phyloP scores from a whole-genome alignment of 371 early-diverging fungal genomes.

The Phascolomyces articulosus region DNA sequence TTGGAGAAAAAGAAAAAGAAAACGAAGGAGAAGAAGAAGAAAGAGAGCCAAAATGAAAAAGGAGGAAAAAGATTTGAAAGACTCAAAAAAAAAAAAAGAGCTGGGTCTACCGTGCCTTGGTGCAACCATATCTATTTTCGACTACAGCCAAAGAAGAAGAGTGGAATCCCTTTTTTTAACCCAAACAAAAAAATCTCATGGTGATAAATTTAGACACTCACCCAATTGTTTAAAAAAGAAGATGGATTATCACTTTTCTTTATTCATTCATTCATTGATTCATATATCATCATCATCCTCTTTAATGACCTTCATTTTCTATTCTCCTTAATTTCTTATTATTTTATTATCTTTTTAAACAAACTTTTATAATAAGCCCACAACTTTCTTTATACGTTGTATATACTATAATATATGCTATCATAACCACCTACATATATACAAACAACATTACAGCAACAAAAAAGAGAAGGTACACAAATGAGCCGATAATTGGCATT shows the following conservation, averaged over 20 bases:
- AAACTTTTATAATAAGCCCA: neutral
- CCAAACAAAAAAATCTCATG: neutral
- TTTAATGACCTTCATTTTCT: too few relatives aligned
- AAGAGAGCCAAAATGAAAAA: neutral
- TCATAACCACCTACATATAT: neutral
- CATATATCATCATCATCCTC: too few relatives aligned
- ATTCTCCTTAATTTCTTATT: too few relatives aligned
- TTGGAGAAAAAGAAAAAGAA: neutral
- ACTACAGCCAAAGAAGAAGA: too few relatives aligned
- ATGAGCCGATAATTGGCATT: constrained; percentile 5
- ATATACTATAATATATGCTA: neutral
- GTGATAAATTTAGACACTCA: neutral
- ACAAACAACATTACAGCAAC: neutral
- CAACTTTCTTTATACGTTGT: too few relatives aligned
- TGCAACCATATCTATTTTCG: constrained; percentile 7
- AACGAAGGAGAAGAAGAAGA: neutral
- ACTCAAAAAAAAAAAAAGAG: neutral
- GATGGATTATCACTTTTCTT: too few relatives aligned
- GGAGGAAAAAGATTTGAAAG: too few relatives aligned
- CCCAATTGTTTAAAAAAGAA: neutral
- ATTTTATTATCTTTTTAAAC: too few relatives aligned
- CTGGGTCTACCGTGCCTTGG: constrained; percentile 5
- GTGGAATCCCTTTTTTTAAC: too few relatives aligned
- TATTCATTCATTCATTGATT: too few relatives aligned
- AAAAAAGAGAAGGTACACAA: constrained; percentile 3